phyloP scores from a whole-genome alignment of 2,329 filamentous ascomycete species.

The Alternaria ethzedia region DNA sequence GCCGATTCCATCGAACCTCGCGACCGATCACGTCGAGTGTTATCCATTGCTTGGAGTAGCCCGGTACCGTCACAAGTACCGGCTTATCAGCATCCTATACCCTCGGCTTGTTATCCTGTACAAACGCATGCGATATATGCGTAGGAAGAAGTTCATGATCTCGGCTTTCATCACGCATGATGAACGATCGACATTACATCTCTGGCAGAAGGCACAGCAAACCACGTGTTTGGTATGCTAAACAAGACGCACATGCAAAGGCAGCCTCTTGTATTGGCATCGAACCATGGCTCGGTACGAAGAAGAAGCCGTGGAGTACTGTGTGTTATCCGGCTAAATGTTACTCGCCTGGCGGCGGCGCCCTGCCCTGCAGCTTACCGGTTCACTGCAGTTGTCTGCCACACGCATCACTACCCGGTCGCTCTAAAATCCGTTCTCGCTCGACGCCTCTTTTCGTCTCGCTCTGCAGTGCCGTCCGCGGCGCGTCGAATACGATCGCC shows the following conservation, averaged over 20 bases:
- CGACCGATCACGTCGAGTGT: not conserved
- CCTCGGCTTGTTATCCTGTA: not conserved
- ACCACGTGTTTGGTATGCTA: not conserved
- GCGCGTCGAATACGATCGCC: not conserved
- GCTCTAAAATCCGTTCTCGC: not conserved
- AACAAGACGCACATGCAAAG: not conserved
- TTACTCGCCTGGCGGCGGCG: slow-evolving; percentile 1
- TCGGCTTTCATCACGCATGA: not conserved
- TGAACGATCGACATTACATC: not conserved
- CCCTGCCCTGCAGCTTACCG: slow-evolving; percentile 20
- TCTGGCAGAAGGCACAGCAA: not conserved
- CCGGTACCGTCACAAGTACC: not conserved
- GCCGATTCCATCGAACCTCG: not conserved
- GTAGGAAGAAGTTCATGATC: not conserved
- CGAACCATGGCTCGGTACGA: not conserved
- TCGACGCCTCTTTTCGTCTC: not conserved
- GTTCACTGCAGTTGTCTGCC: not conserved
- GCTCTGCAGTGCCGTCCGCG: no score
- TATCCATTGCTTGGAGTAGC: not conserved
- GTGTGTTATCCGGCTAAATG: slow-evolving; percentile 41
- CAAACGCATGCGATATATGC: not conserved
- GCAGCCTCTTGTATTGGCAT: not conserved
- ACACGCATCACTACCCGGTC: not conserved
- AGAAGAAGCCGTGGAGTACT: not conserved
- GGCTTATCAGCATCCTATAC: not conserved